Evolutionary conservation across 768 basidiomycete species (phyloP), one percentile per base, ranked within the genome.

Genomic region (Boletales sp.): DNA sequence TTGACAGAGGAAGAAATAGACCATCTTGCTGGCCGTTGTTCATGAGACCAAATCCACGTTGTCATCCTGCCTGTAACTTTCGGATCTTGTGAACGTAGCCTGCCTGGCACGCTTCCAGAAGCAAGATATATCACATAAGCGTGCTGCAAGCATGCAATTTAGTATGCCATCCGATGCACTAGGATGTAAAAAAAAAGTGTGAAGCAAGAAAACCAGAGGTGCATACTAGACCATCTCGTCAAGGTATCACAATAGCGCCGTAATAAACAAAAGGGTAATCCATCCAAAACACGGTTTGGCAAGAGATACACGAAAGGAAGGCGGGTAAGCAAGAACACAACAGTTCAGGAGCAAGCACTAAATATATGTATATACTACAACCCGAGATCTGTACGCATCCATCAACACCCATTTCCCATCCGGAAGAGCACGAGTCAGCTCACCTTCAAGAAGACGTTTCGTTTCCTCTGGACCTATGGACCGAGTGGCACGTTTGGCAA

Each of bases 1-100:
- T 69, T 98, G 42, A 80, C 90, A 1, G 72, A 88, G 55, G 81
- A 83, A 41, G 86, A 97, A 52, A 85, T 97, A 11, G 86, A 90
- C 19, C 75, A 67, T 29, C 74, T 94, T 54, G 68, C 66, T 30
- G 42, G 50, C 38, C 44, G 38, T 1, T 53, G 48, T 27, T 40
- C 47, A 45, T 54, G 51, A 66, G 49, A 47, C 41, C 35, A 12
- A 40, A 45, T 21, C 32, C 30, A 21, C 30, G 31, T 43, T 36
- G 29, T 47, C 44, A 41, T 46, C 41, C 34, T 45, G 53, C 47
- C 35, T 44, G 40, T 27, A 27, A 7, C 42, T 38, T 43, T 17
- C 31, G 36, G 40, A 30, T 48, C 45, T 43, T 31, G 48, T 52
- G 32, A 53, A 52, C 27, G 18, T 45, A 52, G 36, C 52, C 17